Evolutionary conservation across 306 rosid genomes (phyloP).

Genomic region (Inga leiocalycina): DNA sequence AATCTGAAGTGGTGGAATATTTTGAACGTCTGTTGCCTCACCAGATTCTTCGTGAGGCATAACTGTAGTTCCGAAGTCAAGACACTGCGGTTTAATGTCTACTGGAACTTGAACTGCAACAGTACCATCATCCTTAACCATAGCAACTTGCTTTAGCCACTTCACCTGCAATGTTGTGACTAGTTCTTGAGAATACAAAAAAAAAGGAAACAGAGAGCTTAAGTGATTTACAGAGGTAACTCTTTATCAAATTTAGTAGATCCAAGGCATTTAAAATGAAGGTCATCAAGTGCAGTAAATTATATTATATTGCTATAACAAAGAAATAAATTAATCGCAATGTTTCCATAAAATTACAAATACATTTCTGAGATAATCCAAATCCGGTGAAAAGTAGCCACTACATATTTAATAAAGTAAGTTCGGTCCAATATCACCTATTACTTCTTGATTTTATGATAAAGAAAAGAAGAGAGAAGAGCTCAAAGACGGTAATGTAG

Average conservation of each 20-base stretch:
- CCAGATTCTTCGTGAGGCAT: conserved; percentile 31
- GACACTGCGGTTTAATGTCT: conserved; percentile 42
- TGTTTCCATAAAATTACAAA: not conserved
- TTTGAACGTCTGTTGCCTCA: conserved; percentile 36
- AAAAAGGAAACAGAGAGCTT: conserved; percentile 9
- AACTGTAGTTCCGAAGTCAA: conserved; percentile 44
- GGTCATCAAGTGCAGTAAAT: conserved; percentile 8
- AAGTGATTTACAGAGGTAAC: not conserved
- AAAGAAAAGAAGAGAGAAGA: not conserved
- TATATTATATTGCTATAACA: not conserved
- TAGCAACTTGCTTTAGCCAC: conserved; percentile 55
- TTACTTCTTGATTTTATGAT: not conserved
- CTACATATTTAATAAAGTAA: not conserved
- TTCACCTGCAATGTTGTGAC: conserved; percentile 53
- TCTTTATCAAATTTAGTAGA: conserved; percentile 27
- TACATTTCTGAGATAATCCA: not conserved
- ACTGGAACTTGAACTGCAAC: conserved; percentile 70
- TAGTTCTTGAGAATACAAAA: conserved; percentile 10
- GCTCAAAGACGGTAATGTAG: not conserved
- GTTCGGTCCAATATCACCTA: not conserved
- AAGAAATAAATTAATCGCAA: not conserved
- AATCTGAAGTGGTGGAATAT: conserved; percentile 69
- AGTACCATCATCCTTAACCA: conserved; percentile 70
- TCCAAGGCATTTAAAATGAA: conserved; percentile 26
- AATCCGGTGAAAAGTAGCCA: not conserved